Conservation (phyloP, 352 stramenopile genomes). For the Thraustotheca clavata region DNA sequence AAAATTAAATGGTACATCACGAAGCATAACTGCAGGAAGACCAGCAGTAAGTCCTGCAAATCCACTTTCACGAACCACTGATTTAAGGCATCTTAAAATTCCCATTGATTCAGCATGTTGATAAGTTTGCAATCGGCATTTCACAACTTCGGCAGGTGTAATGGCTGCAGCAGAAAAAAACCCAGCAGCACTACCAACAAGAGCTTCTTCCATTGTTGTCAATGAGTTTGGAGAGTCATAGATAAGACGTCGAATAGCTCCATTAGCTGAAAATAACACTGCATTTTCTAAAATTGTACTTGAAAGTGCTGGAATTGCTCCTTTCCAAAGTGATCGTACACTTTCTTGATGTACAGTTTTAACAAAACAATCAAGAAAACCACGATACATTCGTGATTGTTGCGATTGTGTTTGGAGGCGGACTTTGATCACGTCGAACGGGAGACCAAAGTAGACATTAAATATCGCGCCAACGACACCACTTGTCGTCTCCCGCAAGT, state of each 20-base stretch:
- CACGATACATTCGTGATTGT: constrained; percentile 38
- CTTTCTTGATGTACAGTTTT: constrained; percentile 69
- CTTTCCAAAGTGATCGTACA: constrained; percentile 74
- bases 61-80: constrained; percentile 39
- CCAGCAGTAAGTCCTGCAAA: constrained; percentile 60
- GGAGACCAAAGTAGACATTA: constrained; percentile 76
- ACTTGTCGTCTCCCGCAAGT: constrained; percentile 63
- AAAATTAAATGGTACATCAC: constrained; percentile 87
- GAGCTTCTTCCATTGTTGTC: constrained; percentile 71
- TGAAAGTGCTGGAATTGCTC: constrained; percentile 74
- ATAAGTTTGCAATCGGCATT: constrained; percentile 62
- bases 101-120: constrained; percentile 19
- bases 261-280: constrained; percentile 84
- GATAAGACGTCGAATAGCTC: constrained; percentile 58
- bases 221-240: constrained; percentile 32
- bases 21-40: constrained; percentile 73
- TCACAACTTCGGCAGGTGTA: constrained; percentile 79
- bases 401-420: constrained; percentile 71
- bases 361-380: constrained; percentile 54
- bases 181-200: constrained; percentile 69
- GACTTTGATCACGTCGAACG: constrained; percentile 85
- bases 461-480: constrained; percentile 71
- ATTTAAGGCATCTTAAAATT: constrained; percentile 6
- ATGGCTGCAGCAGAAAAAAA: constrained; percentile 84
- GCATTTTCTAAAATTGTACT: constrained; percentile 87